phyloP scores from a whole-genome alignment of 176 grass and related monocot species.

The Aegilops umbellulata region DNA sequence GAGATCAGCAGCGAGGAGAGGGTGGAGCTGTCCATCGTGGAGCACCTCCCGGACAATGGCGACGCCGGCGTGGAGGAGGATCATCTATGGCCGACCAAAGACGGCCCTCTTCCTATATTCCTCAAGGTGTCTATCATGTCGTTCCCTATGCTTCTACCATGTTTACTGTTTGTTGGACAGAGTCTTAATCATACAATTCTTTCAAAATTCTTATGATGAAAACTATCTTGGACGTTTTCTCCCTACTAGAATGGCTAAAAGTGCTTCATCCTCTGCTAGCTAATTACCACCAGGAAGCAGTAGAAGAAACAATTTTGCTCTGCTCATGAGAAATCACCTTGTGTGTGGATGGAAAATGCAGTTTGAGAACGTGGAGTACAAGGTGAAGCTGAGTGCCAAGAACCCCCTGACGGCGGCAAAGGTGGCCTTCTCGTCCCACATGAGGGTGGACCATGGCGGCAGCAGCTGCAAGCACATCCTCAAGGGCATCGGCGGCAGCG shows the following conservation, averaged over 20 bases:
- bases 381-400: constrained; percentile 49
- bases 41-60: constrained; percentile 20
- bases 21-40: constrained; percentile 29
- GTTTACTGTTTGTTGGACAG: neutral
- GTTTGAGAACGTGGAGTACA: constrained; percentile 97
- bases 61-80: constrained; percentile 24
- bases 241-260: too few species aligned
- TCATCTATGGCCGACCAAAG: constrained; percentile 35
- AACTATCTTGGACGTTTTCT: too few species aligned
- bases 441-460: constrained; percentile 45
- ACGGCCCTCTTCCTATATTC: constrained; percentile 87
- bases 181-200: neutral
- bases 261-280: too few species aligned
- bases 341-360: constrained; percentile 14
- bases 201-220: neutral
- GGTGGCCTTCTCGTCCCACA: constrained; percentile 33
- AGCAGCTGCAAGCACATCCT: constrained; percentile 73
- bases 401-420: constrained; percentile 62
- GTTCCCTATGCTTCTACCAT: neutral
- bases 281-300: too few species aligned
- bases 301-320: too few species aligned
- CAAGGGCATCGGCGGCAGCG: constrained; percentile 77
- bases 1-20: constrained; percentile 56
- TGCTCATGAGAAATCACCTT: neutral
- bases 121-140: constrained; percentile 51